A percentile compares a stretch with the other conserved stretches of the same genome.
Conservation (phyloP, 1,284 basidiomycete species). For the Athelia sp. region DNA sequence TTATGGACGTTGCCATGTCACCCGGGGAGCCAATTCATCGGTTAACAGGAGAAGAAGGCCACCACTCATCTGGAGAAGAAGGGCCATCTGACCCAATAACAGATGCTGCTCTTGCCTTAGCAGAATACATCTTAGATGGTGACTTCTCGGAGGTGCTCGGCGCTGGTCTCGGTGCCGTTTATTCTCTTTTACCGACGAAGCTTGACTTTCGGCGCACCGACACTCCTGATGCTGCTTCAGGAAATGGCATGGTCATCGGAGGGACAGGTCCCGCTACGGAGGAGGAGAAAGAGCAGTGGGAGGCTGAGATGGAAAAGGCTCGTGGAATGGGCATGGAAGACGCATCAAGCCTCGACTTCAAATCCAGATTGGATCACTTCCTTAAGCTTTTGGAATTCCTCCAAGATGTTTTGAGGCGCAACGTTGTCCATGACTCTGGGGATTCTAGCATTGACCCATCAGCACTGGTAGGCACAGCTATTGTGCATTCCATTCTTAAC, state of each 20-base stretch:
- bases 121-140: slow-evolving; percentile 91
- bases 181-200: slow-evolving; percentile 87
- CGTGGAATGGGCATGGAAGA: slow-evolving; percentile 67
- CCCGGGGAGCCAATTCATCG: slow-evolving; percentile 48
- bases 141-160: slow-evolving; percentile 96
- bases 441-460: slow-evolving; percentile 49
- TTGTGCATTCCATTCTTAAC: slow-evolving; percentile 77
- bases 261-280: slow-evolving; percentile 41
- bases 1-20: slow-evolving; percentile 93
- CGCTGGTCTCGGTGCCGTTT: slow-evolving; percentile 91
- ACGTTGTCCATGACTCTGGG: slow-evolving; percentile 35
- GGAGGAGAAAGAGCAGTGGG: slow-evolving; percentile 49
- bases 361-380: slow-evolving; percentile 79
- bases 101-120: slow-evolving; percentile 81
- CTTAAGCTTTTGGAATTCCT: slow-evolving; percentile 89
- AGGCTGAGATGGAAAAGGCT: slow-evolving; percentile 48
- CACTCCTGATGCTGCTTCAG: slow-evolving; percentile 32
- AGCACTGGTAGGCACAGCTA: slow-evolving; percentile 66
- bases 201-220: slow-evolving; percentile 58
- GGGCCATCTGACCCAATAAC: slow-evolving; percentile 59
- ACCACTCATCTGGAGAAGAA: slow-evolving; percentile 20
- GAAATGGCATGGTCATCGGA: slow-evolving; percentile 64
- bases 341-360: slow-evolving; percentile 74
- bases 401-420: slow-evolving; percentile 79
- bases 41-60: slow-evolving; percentile 27